Base-by-base conservation (phyloP, 176 grass and related monocot genomes). In the Eragrostis curvula region DNA sequence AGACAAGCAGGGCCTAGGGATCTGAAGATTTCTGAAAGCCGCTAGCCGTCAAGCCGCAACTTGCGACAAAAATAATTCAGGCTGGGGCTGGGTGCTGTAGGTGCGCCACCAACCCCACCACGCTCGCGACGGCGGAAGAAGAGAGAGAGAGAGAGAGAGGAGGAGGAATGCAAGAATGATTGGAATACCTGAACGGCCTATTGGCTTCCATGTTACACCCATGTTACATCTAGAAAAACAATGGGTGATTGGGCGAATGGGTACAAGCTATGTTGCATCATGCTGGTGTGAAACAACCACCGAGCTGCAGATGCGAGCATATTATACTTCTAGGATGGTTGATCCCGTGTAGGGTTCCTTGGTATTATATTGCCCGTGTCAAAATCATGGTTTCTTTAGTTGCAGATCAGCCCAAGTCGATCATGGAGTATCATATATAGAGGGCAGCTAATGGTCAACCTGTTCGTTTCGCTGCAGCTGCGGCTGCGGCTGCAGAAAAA, bases 171-270 rank as follows among this genome's bases (percentile, higher is more conserved):
- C 46, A 15, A 47, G 66, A 56, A 85, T 65, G 82, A 89, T 85
- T 65, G 82, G 39, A 55, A 70, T 81, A 42, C 77, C 71, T 81
- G 62, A 68, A 8, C 24, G 11, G 70, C 77, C 71, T 65, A 81
- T 81, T 58, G 87, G 83, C 41, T 46, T 71, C 82, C 87, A 75
- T 85, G 69, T 74, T 61, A 84, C 86, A 18, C 29, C 81, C 86
- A 88, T 84, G 76, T 84, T 83, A 8, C 10, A 44, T 16, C 21
- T 51, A 66, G 29, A 41, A 16, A 16, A 32, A 68, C 28, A 20
- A 75, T 73, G 21, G 74, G 69, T 27, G 44, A 61, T 13, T 28
- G 50, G 50, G 12, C 41, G 30, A 62, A 52, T 44, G 46, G 27
- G 60, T n/a, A 79, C 87, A 68, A 74, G 27, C 15, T 43, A 46